These are phyloP conservation scores for Neckera pumila DNA, from an alignment of 225 moss, liverwort and hornwort genomes.

Conservation along the genomic window DNA sequence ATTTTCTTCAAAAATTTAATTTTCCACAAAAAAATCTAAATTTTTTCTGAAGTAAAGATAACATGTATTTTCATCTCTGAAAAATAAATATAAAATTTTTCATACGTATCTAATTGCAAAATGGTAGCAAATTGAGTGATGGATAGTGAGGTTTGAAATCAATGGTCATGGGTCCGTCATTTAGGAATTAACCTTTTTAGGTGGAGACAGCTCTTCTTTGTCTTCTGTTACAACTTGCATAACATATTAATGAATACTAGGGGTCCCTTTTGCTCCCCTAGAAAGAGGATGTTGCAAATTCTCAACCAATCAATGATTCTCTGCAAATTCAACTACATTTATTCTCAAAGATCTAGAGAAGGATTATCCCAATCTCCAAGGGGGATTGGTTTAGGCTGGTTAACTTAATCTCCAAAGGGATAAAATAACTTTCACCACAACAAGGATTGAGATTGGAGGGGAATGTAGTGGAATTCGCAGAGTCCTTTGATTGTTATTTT, in stretches of 20 bases:
- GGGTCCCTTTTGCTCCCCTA: neutral
- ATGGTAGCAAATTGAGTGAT: too few species aligned
- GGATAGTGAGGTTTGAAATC: too few species aligned
- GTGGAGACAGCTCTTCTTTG: neutral
- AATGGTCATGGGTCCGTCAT: too few species aligned
- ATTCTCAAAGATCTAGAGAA: fast-evolving
- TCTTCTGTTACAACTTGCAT: neutral
- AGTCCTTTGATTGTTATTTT: neutral
- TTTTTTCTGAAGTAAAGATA: too few species aligned
- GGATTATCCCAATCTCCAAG: neutral
- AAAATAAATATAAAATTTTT: too few species aligned
- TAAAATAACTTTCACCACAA: neutral
- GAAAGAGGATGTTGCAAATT: neutral
- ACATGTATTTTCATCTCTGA: too few species aligned
- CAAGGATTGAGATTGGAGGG: neutral
- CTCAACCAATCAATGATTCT: neutral
- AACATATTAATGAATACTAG: neutral
- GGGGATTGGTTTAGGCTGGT: fast-evolving
- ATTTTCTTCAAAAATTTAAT: too few species aligned
- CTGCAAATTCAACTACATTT: neutral
- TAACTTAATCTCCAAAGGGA: neutral
- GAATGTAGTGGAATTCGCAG: fast-evolving
- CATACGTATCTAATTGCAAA: too few species aligned
- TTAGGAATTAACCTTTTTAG: neutral
- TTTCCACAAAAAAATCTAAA: too few species aligned